A percentile compares a stretch with the other conserved stretches of the same genome.
Evolutionary conservation across 2,329 filamentous ascomycete species (phyloP).

Genomic region (Alternaria burnsii): DNA sequence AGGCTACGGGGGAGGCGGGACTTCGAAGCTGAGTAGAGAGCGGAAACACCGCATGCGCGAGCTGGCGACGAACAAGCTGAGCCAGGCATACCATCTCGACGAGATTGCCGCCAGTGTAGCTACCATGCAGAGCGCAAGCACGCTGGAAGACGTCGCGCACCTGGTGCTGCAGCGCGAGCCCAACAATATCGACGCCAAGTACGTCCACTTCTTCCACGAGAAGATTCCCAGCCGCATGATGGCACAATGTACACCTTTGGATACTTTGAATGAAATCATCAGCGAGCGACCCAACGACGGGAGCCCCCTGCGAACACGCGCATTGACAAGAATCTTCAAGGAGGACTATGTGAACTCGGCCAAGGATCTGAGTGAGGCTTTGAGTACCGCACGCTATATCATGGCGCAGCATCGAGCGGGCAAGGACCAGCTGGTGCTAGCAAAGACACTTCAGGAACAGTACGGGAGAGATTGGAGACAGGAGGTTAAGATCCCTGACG

Average conservation of each 20-base stretch:
- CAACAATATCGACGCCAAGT: slow-evolving; percentile 77
- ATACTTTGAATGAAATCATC: slow-evolving; percentile 73
- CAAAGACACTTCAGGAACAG: slow-evolving; percentile 54
- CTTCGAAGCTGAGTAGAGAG: slow-evolving; percentile 75
- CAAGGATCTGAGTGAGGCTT: slow-evolving; percentile 73
- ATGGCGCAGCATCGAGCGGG: slow-evolving; percentile 61
- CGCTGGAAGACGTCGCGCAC: slow-evolving; percentile 77
- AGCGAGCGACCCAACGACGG: slow-evolving; percentile 68
- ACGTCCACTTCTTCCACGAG: slow-evolving; percentile 93
- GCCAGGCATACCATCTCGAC: slow-evolving; percentile 79
- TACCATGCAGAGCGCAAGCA: slow-evolving; percentile 81
- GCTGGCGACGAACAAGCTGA: slow-evolving; percentile 79
- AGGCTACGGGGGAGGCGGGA: slow-evolving; percentile 64
- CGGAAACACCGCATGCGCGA: slow-evolving; percentile 81
- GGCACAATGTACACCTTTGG: slow-evolving; percentile 74
- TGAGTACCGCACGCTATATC: slow-evolving; percentile 64
- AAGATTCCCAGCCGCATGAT: slow-evolving; percentile 82
- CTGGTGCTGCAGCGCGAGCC: slow-evolving; percentile 75
- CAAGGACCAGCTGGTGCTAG: slow-evolving; percentile 62
- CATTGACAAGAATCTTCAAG: slow-evolving; percentile 78
- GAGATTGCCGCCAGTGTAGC: slow-evolving; percentile 85
- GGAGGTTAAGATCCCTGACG: slow-evolving; percentile 63
- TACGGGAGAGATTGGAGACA: slow-evolving; percentile 58
- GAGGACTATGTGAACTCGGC: slow-evolving; percentile 75
- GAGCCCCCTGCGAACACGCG: slow-evolving; percentile 75